Evolutionary conservation across 305 asterid species (phyloP).

Genomic region (Andrographis paniculata): DNA sequence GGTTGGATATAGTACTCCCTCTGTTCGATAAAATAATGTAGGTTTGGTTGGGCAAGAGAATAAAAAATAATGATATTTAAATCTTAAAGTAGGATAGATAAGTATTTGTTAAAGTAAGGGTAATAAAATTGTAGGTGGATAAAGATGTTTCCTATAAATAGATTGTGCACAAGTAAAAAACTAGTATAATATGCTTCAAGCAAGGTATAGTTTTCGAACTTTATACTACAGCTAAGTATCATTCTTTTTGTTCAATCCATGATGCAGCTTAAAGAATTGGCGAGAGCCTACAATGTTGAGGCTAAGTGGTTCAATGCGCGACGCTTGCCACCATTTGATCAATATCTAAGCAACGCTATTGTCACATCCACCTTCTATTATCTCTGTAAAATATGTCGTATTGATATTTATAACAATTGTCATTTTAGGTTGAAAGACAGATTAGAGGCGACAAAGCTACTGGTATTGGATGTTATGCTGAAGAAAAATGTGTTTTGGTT

Average conservation of each 20-base stretch:
- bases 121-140: too few species aligned
- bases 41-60: too few species aligned
- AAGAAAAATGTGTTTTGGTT: constrained; percentile 12
- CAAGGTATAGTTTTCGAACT: neutral
- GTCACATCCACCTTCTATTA: neutral
- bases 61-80: too few species aligned
- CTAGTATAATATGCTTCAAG: too few species aligned
- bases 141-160: too few species aligned
- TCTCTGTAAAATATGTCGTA: too few species aligned
- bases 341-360: constrained; percentile 22
- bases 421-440: constrained; percentile 16
- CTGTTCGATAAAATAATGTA: too few species aligned
- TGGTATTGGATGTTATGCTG: constrained; percentile 17
- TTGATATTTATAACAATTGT: too few species aligned
- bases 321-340: constrained; percentile 19
- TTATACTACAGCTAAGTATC: neutral
- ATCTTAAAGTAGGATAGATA: too few species aligned
- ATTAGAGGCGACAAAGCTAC: constrained; percentile 16
- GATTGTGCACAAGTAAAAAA: too few species aligned
- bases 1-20: too few species aligned
- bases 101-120: too few species aligned
- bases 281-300: constrained; percentile 15
- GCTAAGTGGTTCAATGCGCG: constrained; percentile 20
- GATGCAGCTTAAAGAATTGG: constrained; percentile 9
- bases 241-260: neutral